Conservation (phyloP, 768 basidiomycete genomes). For the Calocybe indica region DNA sequence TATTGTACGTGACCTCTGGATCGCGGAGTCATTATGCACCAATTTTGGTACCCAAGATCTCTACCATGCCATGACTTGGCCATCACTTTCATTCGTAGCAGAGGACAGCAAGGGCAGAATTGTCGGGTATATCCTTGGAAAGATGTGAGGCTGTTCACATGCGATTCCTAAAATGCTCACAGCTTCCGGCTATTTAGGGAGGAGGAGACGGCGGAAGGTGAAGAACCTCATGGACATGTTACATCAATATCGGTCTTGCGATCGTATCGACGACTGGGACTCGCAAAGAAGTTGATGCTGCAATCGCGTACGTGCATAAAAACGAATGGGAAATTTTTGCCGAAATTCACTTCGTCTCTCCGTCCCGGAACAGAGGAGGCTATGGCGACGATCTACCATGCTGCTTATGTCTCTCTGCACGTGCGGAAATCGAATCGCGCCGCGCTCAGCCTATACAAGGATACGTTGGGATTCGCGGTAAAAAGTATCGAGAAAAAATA, state of each 20-base stretch:
- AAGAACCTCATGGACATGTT: conserved; percentile 85
- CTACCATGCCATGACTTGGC: conserved; percentile 95
- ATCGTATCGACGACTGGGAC: conserved; percentile 82
- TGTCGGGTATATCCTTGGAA: conserved; percentile 93
- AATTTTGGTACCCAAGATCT: conserved; percentile 48
- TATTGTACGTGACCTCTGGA: conserved; percentile 44
- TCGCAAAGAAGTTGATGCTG: conserved; percentile 94
- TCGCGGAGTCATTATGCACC: neutral
- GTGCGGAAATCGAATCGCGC: conserved; percentile 96
- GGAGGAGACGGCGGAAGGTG: conserved; percentile 53
- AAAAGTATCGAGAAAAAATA: conserved; percentile 88
- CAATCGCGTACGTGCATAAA: conserved; percentile 69
- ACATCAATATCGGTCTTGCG: conserved; percentile 94
- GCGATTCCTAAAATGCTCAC: neutral
- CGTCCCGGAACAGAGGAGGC: conserved; percentile 61
- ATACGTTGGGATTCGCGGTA: conserved; percentile 87
- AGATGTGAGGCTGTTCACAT: conserved; percentile 55
- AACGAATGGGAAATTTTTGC: too few relatives aligned
- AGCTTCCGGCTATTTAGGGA: conserved; percentile 43
- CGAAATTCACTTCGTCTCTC: too few relatives aligned
- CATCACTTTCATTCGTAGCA: conserved; percentile 88
- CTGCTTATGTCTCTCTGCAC: conserved; percentile 85
- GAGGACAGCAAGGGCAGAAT: conserved; percentile 88
- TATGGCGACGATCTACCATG: conserved; percentile 83
- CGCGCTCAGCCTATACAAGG: conserved; percentile 81